Base-by-base conservation (phyloP, 2,329 filamentous ascomycete genomes). In the Xylariaceae sp. region DNA sequence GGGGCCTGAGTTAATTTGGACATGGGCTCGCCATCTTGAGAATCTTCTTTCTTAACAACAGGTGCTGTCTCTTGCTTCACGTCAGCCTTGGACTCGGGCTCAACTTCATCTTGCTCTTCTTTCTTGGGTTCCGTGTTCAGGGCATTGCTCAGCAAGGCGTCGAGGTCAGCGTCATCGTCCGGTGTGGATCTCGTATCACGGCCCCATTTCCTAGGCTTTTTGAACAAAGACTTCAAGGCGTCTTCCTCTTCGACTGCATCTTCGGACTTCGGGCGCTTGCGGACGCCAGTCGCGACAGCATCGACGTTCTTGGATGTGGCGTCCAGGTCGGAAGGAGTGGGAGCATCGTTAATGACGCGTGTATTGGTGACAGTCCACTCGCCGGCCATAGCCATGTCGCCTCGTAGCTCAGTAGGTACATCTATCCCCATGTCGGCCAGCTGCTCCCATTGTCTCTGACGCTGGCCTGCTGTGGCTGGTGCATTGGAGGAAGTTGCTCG, bases 371-470 rank as follows among this genome's bases (percentile, higher is more conserved):
- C 78, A 0, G 88, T 81, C 91, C 91, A 98, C 39, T 95, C 87
- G 24, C 93, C 89, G 3, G 85, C 83, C 70, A 96, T 81, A 4
- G 90, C 89, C 79, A 96, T 81, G 45, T 93, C 87, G 2, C 77
- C 73, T 44, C 88, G 74, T 42, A 88, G 81, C 50, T 86, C 82
- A 34, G 87, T 82, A 1, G 93, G 93, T 40, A 97, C 78, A 35
- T 81, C 79, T 37, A 98, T 81, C 1, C 93, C 93, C 74, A 98
- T 77, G 28, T 85, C 87, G 4, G 85, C 89, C 9, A 98, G 72
- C 64, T 97, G 89, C 49, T 89, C 83, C 56, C 94, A 78, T 66
- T 98, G 93, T 41, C 76, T 77, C 64, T 91, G 91, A 42, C 88
- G 72, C 50, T 94, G 85, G 8, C 81, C 77, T 16, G 81, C 66